phyloP scores from a whole-genome alignment of 306 rosid species.

The Casuarina cunninghamiana region DNA sequence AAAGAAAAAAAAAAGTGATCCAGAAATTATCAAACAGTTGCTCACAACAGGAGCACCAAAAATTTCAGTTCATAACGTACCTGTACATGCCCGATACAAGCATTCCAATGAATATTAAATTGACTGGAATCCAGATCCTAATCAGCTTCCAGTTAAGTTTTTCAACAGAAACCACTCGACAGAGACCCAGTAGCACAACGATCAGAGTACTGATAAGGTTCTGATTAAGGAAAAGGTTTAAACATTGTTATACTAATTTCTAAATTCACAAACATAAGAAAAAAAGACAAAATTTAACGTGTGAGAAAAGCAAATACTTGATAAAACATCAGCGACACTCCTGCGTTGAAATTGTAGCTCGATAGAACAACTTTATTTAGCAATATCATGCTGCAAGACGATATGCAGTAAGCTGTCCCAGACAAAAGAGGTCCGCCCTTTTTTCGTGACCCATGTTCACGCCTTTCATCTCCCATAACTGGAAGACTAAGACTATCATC shows the following conservation, averaged over 20 bases:
- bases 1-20: constrained; percentile 14
- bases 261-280: not conserved
- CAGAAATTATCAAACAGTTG: constrained; percentile 5
- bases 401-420: constrained; percentile 82
- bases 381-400: constrained; percentile 92
- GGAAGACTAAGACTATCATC: constrained; percentile 33
- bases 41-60: not conserved
- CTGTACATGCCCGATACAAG: constrained; percentile 91
- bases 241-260: not conserved
- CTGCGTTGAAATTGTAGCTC: constrained; percentile 75
- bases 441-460: constrained; percentile 49
- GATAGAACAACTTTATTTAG: constrained; percentile 81
- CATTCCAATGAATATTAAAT: constrained; percentile 85
- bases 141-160: constrained; percentile 78
- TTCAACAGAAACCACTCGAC: constrained; percentile 57
- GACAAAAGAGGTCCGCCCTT: constrained; percentile 72
- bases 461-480: constrained; percentile 50
- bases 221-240: constrained; percentile 39
- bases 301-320: constrained; percentile 43
- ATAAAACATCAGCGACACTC: constrained; percentile 85
- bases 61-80: constrained; percentile 35
- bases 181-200: constrained; percentile 61
- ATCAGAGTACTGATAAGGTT: constrained; percentile 70
- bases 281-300: not conserved
- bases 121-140: constrained; percentile 86